Base-by-base conservation (phyloP, 257 asterid species). In the Cordia subcordata region DNA sequence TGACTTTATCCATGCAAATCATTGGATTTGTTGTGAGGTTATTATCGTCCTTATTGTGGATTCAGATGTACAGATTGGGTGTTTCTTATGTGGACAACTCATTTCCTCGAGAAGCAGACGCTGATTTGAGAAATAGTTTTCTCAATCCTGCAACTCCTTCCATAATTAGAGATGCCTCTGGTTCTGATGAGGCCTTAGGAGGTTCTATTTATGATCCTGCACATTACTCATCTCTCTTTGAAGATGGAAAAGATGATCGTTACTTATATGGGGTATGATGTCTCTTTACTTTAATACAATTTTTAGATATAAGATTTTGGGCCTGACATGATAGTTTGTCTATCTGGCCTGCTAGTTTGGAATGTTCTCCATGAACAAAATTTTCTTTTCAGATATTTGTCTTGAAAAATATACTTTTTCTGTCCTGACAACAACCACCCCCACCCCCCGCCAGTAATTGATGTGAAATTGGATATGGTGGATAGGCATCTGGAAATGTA, bases 41-140 rank as follows among this genome's bases (percentile, higher is more conserved):
- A 46, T 83, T 84, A 33, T 91, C 98, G 65, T 88, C 96, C 44
- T 65, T 88, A 19, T 65, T 91, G 71, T 91, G 96, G 98, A 76
- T 87, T 64, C 96, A 91, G 75, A 91, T 91, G 95, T 91, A 91
- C 80, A 87, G 91, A 80, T 81, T 91, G 63, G 98, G 98, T 64
- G 91, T 72, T 77, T 81, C 96, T 53, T 67, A 79, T 77, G 58
- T 73, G 60, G 83, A 87, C 50, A 76, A 54, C 77, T 72, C 94
- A 49, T 68, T 54, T 74, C 73, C 75, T 62, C 79, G 85, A 79
- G 92, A 87, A 66, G 75, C 82, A 45, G 95, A 91, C 46, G 77
- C 52, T 69, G 91, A 85, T 82, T 68, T 83, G 81, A 79, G 91
- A 72, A 84, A 80, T 70, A 85, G 90, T 77, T 91, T 87, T 69